phyloP scores from a whole-genome alignment of 768 basidiomycete genomes.

The Nevesoporus exiguus region DNA sequence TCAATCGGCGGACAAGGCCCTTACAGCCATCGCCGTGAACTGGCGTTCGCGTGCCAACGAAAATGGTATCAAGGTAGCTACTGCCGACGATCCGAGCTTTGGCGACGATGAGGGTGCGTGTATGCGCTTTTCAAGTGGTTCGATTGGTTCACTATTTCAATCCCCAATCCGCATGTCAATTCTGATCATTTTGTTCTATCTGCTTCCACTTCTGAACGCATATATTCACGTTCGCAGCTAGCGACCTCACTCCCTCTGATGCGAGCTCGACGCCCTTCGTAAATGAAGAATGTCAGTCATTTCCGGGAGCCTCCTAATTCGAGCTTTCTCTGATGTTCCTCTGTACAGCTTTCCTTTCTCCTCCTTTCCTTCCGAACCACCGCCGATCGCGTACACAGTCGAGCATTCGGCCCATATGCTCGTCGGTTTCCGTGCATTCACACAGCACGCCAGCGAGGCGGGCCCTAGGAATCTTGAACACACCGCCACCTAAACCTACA shows the following conservation, averaged over 20 bases:
- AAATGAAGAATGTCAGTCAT: constrained; percentile 46
- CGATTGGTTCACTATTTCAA: constrained; percentile 16
- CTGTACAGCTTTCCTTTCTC: constrained; percentile 49
- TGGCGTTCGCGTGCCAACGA: constrained; percentile 72
- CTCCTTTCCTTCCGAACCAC: constrained; percentile 54
- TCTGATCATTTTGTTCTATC: constrained; percentile 7
- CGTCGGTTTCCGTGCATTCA: constrained; percentile 22
- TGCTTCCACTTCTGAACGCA: constrained; percentile 17
- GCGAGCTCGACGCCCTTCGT: constrained; percentile 45
- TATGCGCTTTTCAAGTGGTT: constrained; percentile 18
- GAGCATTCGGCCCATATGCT: constrained; percentile 38
- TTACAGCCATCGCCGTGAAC: constrained; percentile 60
- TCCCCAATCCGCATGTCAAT: neutral
- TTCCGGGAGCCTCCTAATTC: constrained; percentile 14
- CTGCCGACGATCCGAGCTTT: constrained; percentile 36
- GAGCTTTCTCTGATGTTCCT: constrained; percentile 18
- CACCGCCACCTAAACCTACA: constrained; percentile 66
- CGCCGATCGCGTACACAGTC: constrained; percentile 61
- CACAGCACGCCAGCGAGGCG: constrained; percentile 34
- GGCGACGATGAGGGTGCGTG: constrained; percentile 49
- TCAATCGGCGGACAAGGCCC: constrained; percentile 41
- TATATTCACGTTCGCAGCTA: constrained; percentile 47
- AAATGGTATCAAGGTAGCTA: constrained; percentile 65
- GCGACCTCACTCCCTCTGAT: constrained; percentile 49
- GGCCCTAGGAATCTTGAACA: constrained; percentile 41